Percentiles rank a stretch among this genome's conserved stretches.
Conservation (phyloP, 345 rosid species). For the Camelina hispida region DNA sequence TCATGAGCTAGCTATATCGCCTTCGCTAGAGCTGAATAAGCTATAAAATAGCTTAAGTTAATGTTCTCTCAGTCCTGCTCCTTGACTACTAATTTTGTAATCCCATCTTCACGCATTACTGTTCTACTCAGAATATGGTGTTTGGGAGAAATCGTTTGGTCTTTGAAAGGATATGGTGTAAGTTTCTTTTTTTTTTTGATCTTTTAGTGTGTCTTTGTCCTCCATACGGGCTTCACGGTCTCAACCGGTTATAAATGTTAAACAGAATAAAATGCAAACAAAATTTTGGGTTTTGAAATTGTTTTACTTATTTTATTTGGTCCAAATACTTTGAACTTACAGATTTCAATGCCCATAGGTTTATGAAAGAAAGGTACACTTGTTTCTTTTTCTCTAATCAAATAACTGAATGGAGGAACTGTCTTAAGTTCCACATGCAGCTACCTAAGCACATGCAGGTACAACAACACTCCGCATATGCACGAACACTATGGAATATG, state of each 20-base stretch:
- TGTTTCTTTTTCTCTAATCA: slow-evolving; percentile 23
- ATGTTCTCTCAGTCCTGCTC: slow-evolving; percentile 11
- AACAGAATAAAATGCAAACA: slow-evolving; percentile 3
- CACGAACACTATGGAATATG: slow-evolving; percentile 71
- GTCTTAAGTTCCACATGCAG: slow-evolving; percentile 38
- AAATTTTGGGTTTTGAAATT: slow-evolving; percentile 1
- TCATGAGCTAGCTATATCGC: slow-evolving; percentile 39
- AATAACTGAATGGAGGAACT: slow-evolving; percentile 41
- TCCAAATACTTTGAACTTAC: slow-evolving; percentile 4
- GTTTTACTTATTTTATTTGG: slow-evolving; percentile 18
- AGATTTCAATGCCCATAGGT: neutral
- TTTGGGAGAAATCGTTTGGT: neutral
- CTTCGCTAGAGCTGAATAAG: slow-evolving; percentile 27
- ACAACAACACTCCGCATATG: slow-evolving; percentile 55
- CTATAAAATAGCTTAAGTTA: slow-evolving; percentile 25
- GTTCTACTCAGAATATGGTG: neutral
- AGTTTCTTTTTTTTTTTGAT: slow-evolving; percentile 8
- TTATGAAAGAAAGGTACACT: slow-evolving; percentile 4
- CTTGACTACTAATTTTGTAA: neutral
- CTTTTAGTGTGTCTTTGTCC: slow-evolving; percentile 13
- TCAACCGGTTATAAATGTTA: neutral
- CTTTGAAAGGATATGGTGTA: slow-evolving; percentile 10
- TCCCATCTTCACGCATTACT: neutral
- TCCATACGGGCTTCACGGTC: slow-evolving; percentile 8
- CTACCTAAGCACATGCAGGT: slow-evolving; percentile 60